Percentiles rank a stretch among this genome's conserved stretches.
These are phyloP conservation scores for Capillidium heterosporum DNA, from an alignment of 371 early-diverging fungal species.

Conservation along the genomic window DNA sequence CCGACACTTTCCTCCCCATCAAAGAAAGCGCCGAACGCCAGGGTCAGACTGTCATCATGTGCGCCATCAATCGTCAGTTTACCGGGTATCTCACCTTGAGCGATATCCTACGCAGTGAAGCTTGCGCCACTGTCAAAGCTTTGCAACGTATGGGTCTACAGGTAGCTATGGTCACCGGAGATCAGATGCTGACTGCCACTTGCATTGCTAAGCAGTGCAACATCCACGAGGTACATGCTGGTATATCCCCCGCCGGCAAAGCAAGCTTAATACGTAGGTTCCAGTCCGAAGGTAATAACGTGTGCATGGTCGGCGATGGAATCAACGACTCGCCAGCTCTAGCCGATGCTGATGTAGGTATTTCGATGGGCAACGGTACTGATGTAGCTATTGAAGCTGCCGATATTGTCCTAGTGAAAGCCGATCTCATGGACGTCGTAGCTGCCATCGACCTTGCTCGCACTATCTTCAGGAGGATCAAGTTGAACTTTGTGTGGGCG, in stretches of 20 bases:
- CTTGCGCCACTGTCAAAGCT: slow-evolving; percentile 41
- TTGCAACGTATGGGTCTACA: slow-evolving; percentile 55
- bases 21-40: slow-evolving; percentile 24
- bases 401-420: slow-evolving; percentile 63
- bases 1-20: slow-evolving; percentile 16
- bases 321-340: slow-evolving; percentile 96
- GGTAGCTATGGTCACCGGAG: slow-evolving; percentile 86
- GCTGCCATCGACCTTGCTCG: slow-evolving; percentile 66
- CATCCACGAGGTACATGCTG: slow-evolving; percentile 70
- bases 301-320: slow-evolving; percentile 98
- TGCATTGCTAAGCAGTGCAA: slow-evolving; percentile 51
- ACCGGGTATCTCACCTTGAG: slow-evolving; percentile 68
- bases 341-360: slow-evolving; percentile 84
- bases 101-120: slow-evolving; percentile 68
- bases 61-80: slow-evolving; percentile 38
- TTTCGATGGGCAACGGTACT: slow-evolving; percentile 81
- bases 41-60: slow-evolving; percentile 69
- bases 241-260: slow-evolving; percentile 84
- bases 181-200: slow-evolving; percentile 59
- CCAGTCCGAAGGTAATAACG: slow-evolving; percentile 25
- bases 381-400: slow-evolving; percentile 94
- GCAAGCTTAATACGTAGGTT: slow-evolving; percentile 44
- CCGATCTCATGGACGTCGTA: slow-evolving; percentile 68
- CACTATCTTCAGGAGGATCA: slow-evolving; percentile 66
- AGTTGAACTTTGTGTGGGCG: slow-evolving; percentile 76